Percentiles rank a stretch among this genome's conserved stretches.
These are phyloP conservation scores for Panicum hallii DNA, from an alignment of 202 grass and related monocot genomes.

Conservation along the genomic window DNA sequence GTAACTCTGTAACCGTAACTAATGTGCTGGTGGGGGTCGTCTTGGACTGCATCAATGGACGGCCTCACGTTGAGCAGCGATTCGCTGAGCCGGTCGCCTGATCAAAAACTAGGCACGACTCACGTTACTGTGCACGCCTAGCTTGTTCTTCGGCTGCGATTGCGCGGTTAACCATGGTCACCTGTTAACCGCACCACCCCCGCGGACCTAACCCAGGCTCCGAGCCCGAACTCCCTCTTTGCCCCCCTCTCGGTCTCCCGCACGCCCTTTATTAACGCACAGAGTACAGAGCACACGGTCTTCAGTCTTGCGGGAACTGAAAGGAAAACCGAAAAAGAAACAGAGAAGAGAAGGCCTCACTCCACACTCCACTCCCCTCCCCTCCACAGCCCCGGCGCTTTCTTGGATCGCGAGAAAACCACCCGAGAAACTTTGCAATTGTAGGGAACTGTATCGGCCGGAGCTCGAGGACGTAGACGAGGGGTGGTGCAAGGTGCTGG, in stretches of 20 bases:
- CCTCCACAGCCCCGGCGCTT: background rate
- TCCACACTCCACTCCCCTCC: constrained; percentile 33
- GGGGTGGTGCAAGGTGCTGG: constrained; percentile 11
- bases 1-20: background rate
- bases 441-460: constrained; percentile 14
- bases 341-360: background rate
- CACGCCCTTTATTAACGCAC: constrained; percentile 61
- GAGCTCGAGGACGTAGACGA: background rate
- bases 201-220: constrained; percentile 27
- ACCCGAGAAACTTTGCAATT: background rate
- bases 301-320: constrained; percentile 42
- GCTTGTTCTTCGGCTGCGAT: background rate
- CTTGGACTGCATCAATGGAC: background rate
- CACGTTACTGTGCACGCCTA: background rate
- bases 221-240: background rate
- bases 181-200: constrained; percentile 43
- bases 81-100: background rate
- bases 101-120: background rate
- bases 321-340: constrained; percentile 37
- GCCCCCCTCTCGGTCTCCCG: background rate
- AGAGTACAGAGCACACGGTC: constrained; percentile 41
- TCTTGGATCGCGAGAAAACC: constrained; percentile 51
- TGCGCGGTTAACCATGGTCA: constrained; percentile 52
- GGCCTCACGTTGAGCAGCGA: background rate
- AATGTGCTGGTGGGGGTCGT: background rate